These are phyloP conservation scores for Tausonia pullulans DNA, from an alignment of 1,284 basidiomycete genomes.

Conservation along the genomic window DNA sequence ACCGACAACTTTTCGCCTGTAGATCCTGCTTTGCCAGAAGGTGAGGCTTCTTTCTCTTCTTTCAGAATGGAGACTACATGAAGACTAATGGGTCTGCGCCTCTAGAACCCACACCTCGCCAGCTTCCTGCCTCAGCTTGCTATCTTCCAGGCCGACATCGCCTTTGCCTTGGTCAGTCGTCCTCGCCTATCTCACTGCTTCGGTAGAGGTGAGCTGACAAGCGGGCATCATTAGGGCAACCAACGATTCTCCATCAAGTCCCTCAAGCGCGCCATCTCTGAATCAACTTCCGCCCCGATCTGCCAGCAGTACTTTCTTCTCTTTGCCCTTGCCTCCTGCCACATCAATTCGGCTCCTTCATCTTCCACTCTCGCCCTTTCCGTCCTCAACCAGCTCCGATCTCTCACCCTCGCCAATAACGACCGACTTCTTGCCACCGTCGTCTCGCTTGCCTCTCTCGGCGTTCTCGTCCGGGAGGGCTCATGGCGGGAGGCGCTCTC, in stretches of 20 bases:
- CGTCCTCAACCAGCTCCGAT: too few species aligned
- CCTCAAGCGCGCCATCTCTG: not conserved
- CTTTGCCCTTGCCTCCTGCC: too few species aligned
- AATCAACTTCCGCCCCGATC: not conserved
- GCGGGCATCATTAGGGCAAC: slow-evolving; percentile 1
- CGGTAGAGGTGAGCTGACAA: too few species aligned
- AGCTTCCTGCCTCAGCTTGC: not conserved
- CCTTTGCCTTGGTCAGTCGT: not conserved
- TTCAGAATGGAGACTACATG: not conserved
- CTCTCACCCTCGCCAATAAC: too few species aligned
- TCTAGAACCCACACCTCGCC: slow-evolving; percentile 2
- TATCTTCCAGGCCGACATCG: slow-evolving; percentile 4
- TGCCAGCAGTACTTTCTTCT: slow-evolving; percentile 2
- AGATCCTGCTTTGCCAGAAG: slow-evolving; percentile 10
- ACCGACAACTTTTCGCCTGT: not conserved
- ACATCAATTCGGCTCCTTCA: too few species aligned
- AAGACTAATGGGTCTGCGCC: not conserved
- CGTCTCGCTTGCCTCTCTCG: too few species aligned
- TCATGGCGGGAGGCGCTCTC: slow-evolving; percentile 2
- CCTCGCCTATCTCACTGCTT: not conserved
- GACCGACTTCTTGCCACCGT: too few species aligned
- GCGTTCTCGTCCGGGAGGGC: too few species aligned
- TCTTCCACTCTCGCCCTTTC: too few species aligned
- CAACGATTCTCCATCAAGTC: slow-evolving; percentile 6
- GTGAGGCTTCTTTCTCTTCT: not conserved